Percentiles rank a stretch among this genome's conserved stretches.
Conservation (phyloP, 202 grass and related monocot genomes). For the Elaeis oleifera region DNA sequence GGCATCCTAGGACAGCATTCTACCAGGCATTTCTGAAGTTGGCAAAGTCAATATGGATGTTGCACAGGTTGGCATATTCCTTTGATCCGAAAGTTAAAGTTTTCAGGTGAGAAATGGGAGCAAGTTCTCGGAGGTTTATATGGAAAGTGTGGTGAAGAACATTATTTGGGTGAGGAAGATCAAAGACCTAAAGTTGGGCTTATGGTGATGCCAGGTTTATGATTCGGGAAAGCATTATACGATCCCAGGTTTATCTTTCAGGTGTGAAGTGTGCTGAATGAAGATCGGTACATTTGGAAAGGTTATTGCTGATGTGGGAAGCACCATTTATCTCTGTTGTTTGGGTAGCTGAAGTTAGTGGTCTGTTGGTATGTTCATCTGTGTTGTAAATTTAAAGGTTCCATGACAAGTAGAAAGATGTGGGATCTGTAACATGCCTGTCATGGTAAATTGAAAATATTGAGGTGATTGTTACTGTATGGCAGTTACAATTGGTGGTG, state of each 20-base stretch:
- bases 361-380: no score
- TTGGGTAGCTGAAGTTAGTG: no score
- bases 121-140: constrained; percentile 81
- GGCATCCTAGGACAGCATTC: constrained; percentile 87
- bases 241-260: constrained; percentile 66
- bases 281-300: neutral
- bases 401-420: no score
- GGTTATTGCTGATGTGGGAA: no score
- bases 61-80: constrained; percentile 78
- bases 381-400: no score
- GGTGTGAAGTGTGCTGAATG: constrained; percentile 54
- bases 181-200: constrained; percentile 69
- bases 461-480: no score
- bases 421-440: no score
- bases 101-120: constrained; percentile 70
- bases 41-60: constrained; percentile 81
- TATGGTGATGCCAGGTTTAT: constrained; percentile 95
- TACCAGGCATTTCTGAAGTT: constrained; percentile 91
- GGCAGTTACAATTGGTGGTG: no score
- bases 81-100: constrained; percentile 71
- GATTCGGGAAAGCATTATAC: constrained; percentile 54
- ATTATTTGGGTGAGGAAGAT: constrained; percentile 41
- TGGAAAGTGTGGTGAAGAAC: constrained; percentile 81
- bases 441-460: no score
- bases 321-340: no score